Conservation (phyloP, 2,329 filamentous ascomycete genomes). For the Gnomoniopsis smithogilvyi region DNA sequence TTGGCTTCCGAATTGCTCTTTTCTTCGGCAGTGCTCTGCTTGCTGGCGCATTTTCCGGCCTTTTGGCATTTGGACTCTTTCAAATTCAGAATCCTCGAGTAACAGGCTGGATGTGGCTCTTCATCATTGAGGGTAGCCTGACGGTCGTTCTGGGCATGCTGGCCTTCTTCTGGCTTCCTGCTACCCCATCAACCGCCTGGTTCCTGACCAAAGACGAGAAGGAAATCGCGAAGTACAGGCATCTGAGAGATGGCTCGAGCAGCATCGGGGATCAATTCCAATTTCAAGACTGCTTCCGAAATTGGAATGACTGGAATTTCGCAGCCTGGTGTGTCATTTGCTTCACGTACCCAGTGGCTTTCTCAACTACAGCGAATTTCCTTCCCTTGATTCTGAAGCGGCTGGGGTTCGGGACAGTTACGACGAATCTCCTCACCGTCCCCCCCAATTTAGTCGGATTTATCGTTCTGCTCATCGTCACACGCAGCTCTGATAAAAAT, state of each 20-base stretch:
- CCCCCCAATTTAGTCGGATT: slow-evolving; percentile 46
- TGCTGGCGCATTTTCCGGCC: slow-evolving; percentile 15
- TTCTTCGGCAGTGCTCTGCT: slow-evolving; percentile 17
- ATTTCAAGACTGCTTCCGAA: slow-evolving; percentile 36
- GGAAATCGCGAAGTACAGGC: slow-evolving; percentile 37
- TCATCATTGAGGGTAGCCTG: slow-evolving; percentile 17
- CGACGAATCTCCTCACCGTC: slow-evolving; percentile 47
- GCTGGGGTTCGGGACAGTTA: slow-evolving; percentile 39
- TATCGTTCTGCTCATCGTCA: slow-evolving; percentile 39
- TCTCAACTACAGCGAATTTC: slow-evolving; percentile 39
- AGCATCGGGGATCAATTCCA: slow-evolving; percentile 34
- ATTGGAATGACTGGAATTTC: slow-evolving; percentile 35
- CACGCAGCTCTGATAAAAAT: slow-evolving; percentile 40
- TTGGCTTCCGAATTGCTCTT: slow-evolving; percentile 16
- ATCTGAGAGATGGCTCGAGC: slow-evolving; percentile 42
- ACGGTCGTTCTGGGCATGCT: slow-evolving; percentile 12
- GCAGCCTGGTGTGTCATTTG: slow-evolving; percentile 41
- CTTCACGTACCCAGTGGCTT: slow-evolving; percentile 46
- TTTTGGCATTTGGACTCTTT: slow-evolving; percentile 16
- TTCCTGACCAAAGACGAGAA: slow-evolving; percentile 42
- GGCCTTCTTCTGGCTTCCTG: slow-evolving; percentile 14
- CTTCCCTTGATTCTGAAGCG: slow-evolving; percentile 43
- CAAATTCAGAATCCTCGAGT: slow-evolving; percentile 8
- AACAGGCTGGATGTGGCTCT: slow-evolving; percentile 17
- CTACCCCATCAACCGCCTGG: slow-evolving; percentile 37